Evolutionary conservation across 805 yeast genomes (phyloP).

Genomic region (Saccharomycopsis sp.): DNA sequence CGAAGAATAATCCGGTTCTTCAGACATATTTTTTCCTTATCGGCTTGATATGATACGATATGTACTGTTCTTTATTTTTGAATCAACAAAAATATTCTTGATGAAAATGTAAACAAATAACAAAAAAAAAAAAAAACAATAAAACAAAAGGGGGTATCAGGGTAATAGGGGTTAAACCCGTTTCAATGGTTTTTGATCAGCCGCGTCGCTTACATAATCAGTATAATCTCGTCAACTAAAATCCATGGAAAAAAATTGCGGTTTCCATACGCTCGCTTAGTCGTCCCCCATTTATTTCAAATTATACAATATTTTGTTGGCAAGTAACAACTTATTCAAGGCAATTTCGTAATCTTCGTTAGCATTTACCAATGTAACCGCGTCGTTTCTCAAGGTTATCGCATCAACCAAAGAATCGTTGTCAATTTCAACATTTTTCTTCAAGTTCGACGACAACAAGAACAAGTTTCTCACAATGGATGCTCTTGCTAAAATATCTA

Average conservation of each 20-base stretch:
- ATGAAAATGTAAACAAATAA: too few species aligned
- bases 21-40: slow-evolving; percentile 24
- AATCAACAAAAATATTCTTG: too few species aligned
- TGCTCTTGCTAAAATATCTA: background rate
- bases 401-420: background rate
- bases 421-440: background rate
- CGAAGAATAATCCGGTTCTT: slow-evolving; percentile 53
- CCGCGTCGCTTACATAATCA: too few species aligned
- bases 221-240: too few species aligned
- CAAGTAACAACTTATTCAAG: background rate
- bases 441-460: background rate
- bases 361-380: background rate
- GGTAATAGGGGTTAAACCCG: background rate
- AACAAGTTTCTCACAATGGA: background rate
- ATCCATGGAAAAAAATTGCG: too few species aligned
- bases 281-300: too few species aligned
- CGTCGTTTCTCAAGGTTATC: background rate
- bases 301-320: background rate
- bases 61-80: too few species aligned
- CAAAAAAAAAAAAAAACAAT: background rate
- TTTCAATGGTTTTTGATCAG: background rate
- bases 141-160: background rate
- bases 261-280: too few species aligned
- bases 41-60: background rate
- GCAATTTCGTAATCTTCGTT: background rate